These are phyloP conservation scores for Trametes meyenii DNA, from an alignment of 768 basidiomycete species.

Conservation along the genomic window DNA sequence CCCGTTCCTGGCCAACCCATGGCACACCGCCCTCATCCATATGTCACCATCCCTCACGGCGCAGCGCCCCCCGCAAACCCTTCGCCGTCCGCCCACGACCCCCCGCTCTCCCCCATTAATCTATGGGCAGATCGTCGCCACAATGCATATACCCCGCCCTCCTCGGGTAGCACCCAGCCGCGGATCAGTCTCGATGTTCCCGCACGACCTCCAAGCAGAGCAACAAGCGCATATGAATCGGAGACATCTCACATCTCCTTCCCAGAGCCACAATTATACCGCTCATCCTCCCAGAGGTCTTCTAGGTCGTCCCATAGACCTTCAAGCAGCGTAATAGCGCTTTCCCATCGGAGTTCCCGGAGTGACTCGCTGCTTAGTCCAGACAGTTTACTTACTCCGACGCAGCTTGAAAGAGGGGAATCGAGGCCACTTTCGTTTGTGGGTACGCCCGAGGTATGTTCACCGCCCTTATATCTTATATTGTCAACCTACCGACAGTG, in stretches of 20 bases:
- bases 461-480: not conserved
- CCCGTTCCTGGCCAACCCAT: conserved; percentile 24
- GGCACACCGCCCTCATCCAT: conserved; percentile 29
- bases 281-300: conserved; percentile 30
- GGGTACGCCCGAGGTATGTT: conserved; percentile 32
- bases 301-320: conserved; percentile 23
- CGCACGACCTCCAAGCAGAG: conserved; percentile 38
- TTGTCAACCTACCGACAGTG: conserved; percentile 14
- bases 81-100: conserved; percentile 35
- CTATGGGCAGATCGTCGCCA: conserved; percentile 37
- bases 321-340: not conserved
- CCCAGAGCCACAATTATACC: conserved; percentile 34
- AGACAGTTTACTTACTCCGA: conserved; percentile 15
- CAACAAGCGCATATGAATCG: conserved; percentile 42
- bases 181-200: conserved; percentile 30
- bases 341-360: conserved; percentile 29
- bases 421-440: conserved; percentile 33
- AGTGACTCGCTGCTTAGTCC: conserved; percentile 30
- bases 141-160: conserved; percentile 18
- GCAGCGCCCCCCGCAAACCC: conserved; percentile 37
- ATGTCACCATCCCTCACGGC: conserved; percentile 42
- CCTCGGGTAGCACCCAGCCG: conserved; percentile 22
- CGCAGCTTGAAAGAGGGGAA: conserved; percentile 21
- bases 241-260: conserved; percentile 26
- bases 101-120: conserved; percentile 35